Evolutionary conservation across 2,329 filamentous ascomycete species (phyloP).

Genomic region (Arthrobotrys entomopaga): DNA sequence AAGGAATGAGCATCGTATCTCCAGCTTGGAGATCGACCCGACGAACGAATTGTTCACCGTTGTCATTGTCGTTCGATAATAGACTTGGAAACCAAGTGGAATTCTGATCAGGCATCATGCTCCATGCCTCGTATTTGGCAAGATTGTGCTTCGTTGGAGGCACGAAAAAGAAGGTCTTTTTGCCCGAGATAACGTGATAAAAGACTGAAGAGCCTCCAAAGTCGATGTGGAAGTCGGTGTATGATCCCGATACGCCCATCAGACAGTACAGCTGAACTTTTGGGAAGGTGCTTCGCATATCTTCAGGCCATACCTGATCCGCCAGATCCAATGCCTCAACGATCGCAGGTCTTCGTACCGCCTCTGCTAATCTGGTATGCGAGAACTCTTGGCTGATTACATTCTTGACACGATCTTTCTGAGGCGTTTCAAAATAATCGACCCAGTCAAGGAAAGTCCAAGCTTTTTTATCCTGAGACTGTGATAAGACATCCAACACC

Average conservation of each 20-base stretch:
- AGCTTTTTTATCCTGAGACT: slow-evolving; percentile 72
- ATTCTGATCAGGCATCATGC: slow-evolving; percentile 73
- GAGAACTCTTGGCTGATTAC: slow-evolving; percentile 77
- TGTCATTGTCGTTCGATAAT: slow-evolving; percentile 37
- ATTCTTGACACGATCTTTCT: slow-evolving; percentile 72
- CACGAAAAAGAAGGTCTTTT: slow-evolving; percentile 78
- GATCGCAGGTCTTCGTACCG: slow-evolving; percentile 72
- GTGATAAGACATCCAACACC: slow-evolving; percentile 76
- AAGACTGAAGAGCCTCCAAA: slow-evolving; percentile 77
- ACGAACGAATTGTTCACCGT: slow-evolving; percentile 41
- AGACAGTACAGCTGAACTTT: slow-evolving; percentile 69
- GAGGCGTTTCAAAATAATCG: slow-evolving; percentile 73
- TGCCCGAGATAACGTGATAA: slow-evolving; percentile 75
- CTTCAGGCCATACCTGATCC: slow-evolving; percentile 68
- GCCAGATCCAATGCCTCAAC: slow-evolving; percentile 71
- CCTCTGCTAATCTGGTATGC: slow-evolving; percentile 70
- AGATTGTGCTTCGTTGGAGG: slow-evolving; percentile 74
- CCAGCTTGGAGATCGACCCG: slow-evolving; percentile 69
- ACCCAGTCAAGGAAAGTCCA: slow-evolving; percentile 75
- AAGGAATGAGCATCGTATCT: slow-evolving; percentile 77
- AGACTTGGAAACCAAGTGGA: slow-evolving; percentile 65
- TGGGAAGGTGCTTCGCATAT: slow-evolving; percentile 69
- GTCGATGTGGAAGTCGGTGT: slow-evolving; percentile 78
- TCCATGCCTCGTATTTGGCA: slow-evolving; percentile 78
- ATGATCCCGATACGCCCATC: slow-evolving; percentile 77